Conservation (phyloP, 306 rosid genomes). For the Medicago truncatula region MtrunA17r5.0-ANR NC_053049.1:48302001-48302500, state of each 20-base stretch:
- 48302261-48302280: constrained; percentile 91
- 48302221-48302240: constrained; percentile 55
- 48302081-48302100: constrained; percentile 67
- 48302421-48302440: constrained; percentile 70
- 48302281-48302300: constrained; percentile 70
- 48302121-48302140: constrained; percentile 72
- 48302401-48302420: constrained; percentile 77
- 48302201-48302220: constrained; percentile 65
- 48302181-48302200: constrained; percentile 63
- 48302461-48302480: constrained; percentile 78
- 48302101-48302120: constrained; percentile 71
- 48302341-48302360: constrained; percentile 77
- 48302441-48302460: constrained; percentile 93
- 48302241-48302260: constrained; percentile 69
- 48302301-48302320: constrained; percentile 69
- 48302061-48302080: constrained; percentile 67
- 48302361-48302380: constrained; percentile 64
- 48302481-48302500: constrained; percentile 65
- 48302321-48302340: constrained; percentile 82
- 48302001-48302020: constrained; percentile 8
- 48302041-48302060: constrained; percentile 72
- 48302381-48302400: constrained; percentile 67
- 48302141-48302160: constrained; percentile 55
- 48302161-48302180: constrained; percentile 42
- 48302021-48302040: constrained; percentile 78